Base-by-base conservation (phyloP, 2,329 filamentous ascomycete species). In the Neonectria hederae region DNA sequence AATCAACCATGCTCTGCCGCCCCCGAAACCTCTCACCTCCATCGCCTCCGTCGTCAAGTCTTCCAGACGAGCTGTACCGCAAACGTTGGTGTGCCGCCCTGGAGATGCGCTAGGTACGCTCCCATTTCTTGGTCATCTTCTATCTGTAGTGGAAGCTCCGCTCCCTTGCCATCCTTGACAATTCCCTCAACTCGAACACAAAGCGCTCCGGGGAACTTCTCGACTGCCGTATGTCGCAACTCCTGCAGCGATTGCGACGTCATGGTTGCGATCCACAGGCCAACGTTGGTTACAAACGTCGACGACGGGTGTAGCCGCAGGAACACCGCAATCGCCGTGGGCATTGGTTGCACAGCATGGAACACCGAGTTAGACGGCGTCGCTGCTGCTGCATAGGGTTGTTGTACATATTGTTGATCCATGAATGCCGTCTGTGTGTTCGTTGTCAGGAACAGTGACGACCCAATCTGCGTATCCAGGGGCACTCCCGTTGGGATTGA, bases 121-220 rank as follows among this genome's bases (percentile, higher is more conserved):
- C 85, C 85, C 66, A 96, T 76, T 78, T 95, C 91, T 66, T 88
- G 86, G 70, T 94, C 90, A 43, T 89, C 84, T 59, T 90, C 89
- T 70, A 95, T 90, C 59, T 84, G 80, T 72, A 92, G 85, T 17
- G 82, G 82, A 48, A 91, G 81, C 73, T 92, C 90, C 54, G 83
- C 83, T 5, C 86, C 88, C 67, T 83, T 83, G 14, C 80, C 83
- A 71, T 87, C 83, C 72, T 86, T 87, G 54, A 92, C 82, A 26
- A 92, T 78, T 2, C 91, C 92, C 71, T 93, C 88, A 17, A 94
- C 83, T 28, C 84, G 84, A 35, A 84, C 79, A 54, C 90, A 87
- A 14, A 84, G 73, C 0, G 85, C 84, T 7, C 87, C 87, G 0
- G 88, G 87, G 64, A 89, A 88, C 73, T 89, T 91, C 11, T 82